These are phyloP conservation scores for Botrytis aclada DNA, from an alignment of 2,329 filamentous ascomycete genomes.

Conservation along the genomic window DNA sequence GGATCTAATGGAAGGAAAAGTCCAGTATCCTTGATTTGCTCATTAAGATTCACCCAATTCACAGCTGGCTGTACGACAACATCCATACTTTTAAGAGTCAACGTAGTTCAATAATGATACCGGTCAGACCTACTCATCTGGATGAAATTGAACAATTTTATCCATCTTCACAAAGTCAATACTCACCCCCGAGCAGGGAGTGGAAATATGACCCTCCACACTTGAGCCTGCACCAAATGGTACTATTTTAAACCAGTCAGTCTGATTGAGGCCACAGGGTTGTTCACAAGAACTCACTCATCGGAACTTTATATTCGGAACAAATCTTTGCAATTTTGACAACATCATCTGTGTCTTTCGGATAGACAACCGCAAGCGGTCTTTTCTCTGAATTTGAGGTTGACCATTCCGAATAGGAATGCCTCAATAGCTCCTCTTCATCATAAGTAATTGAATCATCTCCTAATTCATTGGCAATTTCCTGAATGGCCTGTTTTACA, in stretches of 20 bases:
- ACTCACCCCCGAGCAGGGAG: conserved; percentile 79
- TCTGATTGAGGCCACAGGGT: not conserved
- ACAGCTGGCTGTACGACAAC: conserved; percentile 86
- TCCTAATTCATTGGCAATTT: conserved; percentile 8
- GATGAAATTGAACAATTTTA: conserved; percentile 71
- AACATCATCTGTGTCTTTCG: conserved; percentile 59
- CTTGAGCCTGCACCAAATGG: conserved; percentile 15
- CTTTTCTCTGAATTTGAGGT: conserved; percentile 54
- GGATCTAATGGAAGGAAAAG: conserved; percentile 91
- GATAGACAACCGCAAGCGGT: conserved; percentile 61
- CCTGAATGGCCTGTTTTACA: conserved; percentile 9
- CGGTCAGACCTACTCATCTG: conserved; percentile 55
- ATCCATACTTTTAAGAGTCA: conserved; percentile 58
- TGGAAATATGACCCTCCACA: conserved; percentile 78
- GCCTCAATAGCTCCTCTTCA: conserved; percentile 55
- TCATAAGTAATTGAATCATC: conserved; percentile 14
- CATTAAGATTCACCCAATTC: conserved; percentile 83
- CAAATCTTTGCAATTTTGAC: conserved; percentile 64
- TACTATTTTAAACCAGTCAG: not conserved
- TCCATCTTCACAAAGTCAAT: conserved; percentile 89
- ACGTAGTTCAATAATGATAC: too few relatives aligned
- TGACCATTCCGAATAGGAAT: conserved; percentile 65
- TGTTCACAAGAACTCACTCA: conserved; percentile 51
- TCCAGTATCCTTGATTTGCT: conserved; percentile 61
- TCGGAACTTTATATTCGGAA: conserved; percentile 72